phyloP scores from a whole-genome alignment of 805 yeast species.

The Blastobotrys peoriensis region DNA sequence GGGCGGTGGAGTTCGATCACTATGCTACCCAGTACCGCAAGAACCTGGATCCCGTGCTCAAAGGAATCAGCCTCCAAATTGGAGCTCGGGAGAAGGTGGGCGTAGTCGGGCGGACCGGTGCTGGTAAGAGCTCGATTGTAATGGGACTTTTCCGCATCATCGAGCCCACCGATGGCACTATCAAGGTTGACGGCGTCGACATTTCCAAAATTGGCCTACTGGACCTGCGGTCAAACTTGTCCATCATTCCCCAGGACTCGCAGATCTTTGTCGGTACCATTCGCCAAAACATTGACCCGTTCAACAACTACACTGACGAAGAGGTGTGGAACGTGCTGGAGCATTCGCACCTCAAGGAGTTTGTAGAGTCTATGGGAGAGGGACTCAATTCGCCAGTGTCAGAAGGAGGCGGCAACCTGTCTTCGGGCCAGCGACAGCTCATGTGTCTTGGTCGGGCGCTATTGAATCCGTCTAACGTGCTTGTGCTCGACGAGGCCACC shows the following conservation, averaged over 20 bases:
- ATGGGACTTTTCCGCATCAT: slow-evolving; percentile 61
- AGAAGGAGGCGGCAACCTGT: slow-evolving; percentile 73
- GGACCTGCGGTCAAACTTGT: slow-evolving; percentile 50
- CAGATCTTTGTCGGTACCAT: slow-evolving; percentile 59
- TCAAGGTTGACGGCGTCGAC: slow-evolving; percentile 52
- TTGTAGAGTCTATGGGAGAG: slow-evolving; percentile 36
- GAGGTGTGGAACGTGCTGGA: slow-evolving; percentile 53
- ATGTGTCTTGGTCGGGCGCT: slow-evolving; percentile 75
- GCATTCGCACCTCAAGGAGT: slow-evolving; percentile 48
- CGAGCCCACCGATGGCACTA: slow-evolving; percentile 47
- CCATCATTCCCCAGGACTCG: slow-evolving; percentile 68
- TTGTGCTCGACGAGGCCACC: slow-evolving; percentile 74
- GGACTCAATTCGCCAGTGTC: slow-evolving; percentile 48
- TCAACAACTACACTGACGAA: slow-evolving; percentile 41
- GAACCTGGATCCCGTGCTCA: slow-evolving; percentile 65
- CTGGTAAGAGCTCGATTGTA: slow-evolving; percentile 80
- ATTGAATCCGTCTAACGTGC: slow-evolving; percentile 58
- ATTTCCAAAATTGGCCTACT: slow-evolving; percentile 45
- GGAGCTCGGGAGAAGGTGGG: slow-evolving; percentile 76
- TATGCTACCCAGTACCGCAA: slow-evolving; percentile 68
- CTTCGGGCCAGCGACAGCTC: slow-evolving; percentile 78
- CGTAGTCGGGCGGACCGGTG: slow-evolving; percentile 84
- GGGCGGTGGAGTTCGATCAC: slow-evolving; percentile 55
- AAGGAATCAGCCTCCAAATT: slow-evolving; percentile 55
- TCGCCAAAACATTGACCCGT: slow-evolving; percentile 60